Evolutionary conservation across 352 stramenopile genomes (phyloP).

Genomic region (Phytophthora constricta): DNA sequence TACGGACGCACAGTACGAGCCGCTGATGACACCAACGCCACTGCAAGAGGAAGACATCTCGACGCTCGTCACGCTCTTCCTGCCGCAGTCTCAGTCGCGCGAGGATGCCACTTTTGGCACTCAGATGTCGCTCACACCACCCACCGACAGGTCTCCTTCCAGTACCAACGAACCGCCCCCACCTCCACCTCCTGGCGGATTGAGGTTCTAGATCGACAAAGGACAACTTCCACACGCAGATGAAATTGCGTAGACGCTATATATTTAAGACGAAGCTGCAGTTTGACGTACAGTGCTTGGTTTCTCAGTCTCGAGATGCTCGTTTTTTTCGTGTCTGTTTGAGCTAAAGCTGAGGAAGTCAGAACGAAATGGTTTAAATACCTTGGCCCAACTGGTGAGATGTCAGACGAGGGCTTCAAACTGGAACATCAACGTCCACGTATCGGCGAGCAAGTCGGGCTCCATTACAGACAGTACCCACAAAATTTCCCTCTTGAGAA

Average conservation of each 20-base stretch:
- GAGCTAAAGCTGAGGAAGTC: too few relatives aligned
- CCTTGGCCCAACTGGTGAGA: neutral
- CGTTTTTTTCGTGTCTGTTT: too few relatives aligned
- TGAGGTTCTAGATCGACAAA: constrained; percentile 17
- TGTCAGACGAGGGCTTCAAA: neutral
- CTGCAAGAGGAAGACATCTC: constrained; percentile 51
- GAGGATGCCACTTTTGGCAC: constrained; percentile 12
- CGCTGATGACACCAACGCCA: constrained; percentile 45
- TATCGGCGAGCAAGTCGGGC: neutral
- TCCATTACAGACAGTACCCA: too few relatives aligned
- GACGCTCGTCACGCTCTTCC: constrained; percentile 48
- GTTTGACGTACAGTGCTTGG: too few relatives aligned
- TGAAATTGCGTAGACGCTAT: constrained; percentile 36
- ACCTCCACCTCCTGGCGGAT: constrained; percentile 4
- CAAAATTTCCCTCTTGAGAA: too few relatives aligned
- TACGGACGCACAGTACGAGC: constrained; percentile 35
- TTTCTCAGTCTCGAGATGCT: too few relatives aligned
- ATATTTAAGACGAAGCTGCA: constrained; percentile 26
- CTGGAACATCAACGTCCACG: neutral
- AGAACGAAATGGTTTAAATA: too few relatives aligned
- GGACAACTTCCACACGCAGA: constrained; percentile 19
- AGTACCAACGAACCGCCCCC: constrained; percentile 18
- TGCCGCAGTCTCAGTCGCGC: constrained; percentile 4
- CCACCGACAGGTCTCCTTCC: constrained; percentile 19
- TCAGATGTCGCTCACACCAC: neutral